Evolutionary conservation across 305 asterid genomes (phyloP).

Genomic region (Fraxinus greggii): DNA sequence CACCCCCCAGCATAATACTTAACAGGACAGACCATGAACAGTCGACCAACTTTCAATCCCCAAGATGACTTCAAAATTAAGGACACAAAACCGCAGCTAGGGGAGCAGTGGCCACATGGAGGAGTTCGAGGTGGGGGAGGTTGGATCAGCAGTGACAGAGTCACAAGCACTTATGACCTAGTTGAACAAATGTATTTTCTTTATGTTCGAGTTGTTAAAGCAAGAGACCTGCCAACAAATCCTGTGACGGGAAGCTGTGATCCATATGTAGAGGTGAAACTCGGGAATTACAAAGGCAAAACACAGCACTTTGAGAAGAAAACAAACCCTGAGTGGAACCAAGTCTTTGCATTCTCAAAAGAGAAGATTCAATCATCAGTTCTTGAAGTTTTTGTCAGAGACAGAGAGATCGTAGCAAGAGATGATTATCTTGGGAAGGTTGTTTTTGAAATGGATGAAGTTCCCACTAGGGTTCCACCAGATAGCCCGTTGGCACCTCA

Average conservation of each 20-base stretch:
- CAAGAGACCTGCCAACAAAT: constrained; percentile 29
- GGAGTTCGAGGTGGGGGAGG: constrained; percentile 45
- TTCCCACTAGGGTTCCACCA: constrained; percentile 43
- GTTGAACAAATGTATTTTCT: constrained; percentile 45
- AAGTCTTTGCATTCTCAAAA: constrained; percentile 44
- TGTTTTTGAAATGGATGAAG: constrained; percentile 43
- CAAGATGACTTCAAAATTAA: constrained; percentile 45
- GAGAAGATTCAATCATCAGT: constrained; percentile 39
- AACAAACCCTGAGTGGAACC: constrained; percentile 38
- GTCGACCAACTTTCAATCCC: constrained; percentile 12
- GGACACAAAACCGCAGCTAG: constrained; percentile 50
- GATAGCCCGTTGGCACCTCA: constrained; percentile 50
- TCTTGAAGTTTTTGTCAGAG: constrained; percentile 34
- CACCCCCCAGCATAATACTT: not conserved
- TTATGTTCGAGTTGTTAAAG: constrained; percentile 42
- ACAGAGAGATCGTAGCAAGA: constrained; percentile 36
- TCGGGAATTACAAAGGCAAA: constrained; percentile 44
- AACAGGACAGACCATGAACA: not conserved
- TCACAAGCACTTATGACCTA: constrained; percentile 45
- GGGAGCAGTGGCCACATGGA: constrained; percentile 64
- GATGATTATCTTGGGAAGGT: constrained; percentile 36
- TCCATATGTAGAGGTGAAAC: constrained; percentile 45
- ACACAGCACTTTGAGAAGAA: constrained; percentile 43
- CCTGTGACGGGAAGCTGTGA: constrained; percentile 37
- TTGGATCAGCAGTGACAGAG: constrained; percentile 37